Evolutionary conservation across 768 basidiomycete genomes (phyloP), one percentile per base, ranked within the genome.

Genomic region (Leucocoprinus leucothites): DNA sequence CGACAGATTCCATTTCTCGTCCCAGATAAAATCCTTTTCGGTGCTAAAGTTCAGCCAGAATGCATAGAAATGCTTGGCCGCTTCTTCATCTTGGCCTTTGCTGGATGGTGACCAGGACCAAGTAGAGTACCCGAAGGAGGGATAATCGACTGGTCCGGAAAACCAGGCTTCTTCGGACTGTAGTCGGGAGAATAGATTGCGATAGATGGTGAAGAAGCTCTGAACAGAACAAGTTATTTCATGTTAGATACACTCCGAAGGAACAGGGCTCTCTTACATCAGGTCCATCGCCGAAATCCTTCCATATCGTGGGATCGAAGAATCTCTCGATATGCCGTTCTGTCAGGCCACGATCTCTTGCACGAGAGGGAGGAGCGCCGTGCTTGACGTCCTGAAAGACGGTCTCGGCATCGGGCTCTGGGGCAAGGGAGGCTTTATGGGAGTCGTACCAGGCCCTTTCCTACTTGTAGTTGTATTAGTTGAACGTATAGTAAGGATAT

Each of bases 381-480:
- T 73, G 80, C 48, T 84, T 82, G 53, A 98, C 87, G 63, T 94
- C 89, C 58, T 97, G 87, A 62, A 93, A 91, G 14, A 96, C 86
- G 2, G 79, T 81, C 42, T 88, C 85, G 42, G 89, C 90, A 67
- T 95, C 95, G 40, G 91, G 83, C 63, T 90, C 89, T 2, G 89
- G 89, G 16, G 77, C 74, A 6, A 94, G 77, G 22, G 89, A 88
- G 25, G 88, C 85, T 56, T 87, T 85, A 68, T 98, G 96, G 3
- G 85, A 85, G 70, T 99, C 97, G 69, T 99, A 99, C 91, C 94
- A 99, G 42, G 97, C 94, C 62, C 97, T 79, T 78, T 98, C 96
- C 90, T 96, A 82, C 75, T 81, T 77, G 68, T 54, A 49, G 59
- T 58, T 53, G 54, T 51, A 58, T 67, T 45, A 64, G 48, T 55